phyloP scores from a whole-genome alignment of 2,329 filamentous ascomycete species.

The Aschersonia sp. region DNA sequence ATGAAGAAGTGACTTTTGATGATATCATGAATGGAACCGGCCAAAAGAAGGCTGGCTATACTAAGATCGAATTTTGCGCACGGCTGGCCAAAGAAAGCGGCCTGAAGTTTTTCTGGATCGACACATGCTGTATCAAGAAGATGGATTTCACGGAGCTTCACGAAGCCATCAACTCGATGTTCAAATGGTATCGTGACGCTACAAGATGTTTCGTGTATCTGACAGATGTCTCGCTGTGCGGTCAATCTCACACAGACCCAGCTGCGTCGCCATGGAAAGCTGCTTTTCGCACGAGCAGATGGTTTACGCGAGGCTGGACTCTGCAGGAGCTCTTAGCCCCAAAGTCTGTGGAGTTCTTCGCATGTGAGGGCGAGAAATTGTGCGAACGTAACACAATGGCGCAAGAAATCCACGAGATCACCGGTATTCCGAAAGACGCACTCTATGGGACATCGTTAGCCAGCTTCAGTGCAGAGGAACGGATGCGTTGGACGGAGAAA shows the following conservation, averaged over 20 bases:
- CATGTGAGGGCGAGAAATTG: too few relatives aligned
- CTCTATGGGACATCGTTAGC: too few relatives aligned
- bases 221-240: slow-evolving; percentile 3
- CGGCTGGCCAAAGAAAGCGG: slow-evolving; percentile 1
- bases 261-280: not conserved
- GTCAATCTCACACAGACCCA: too few relatives aligned
- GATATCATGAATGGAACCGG: slow-evolving; percentile 1
- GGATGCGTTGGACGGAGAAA: too few relatives aligned
- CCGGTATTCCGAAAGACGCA: too few relatives aligned
- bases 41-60: not conserved
- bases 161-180: not conserved
- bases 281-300: not conserved
- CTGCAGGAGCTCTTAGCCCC: not conserved
- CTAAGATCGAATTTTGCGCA: not conserved
- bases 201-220: slow-evolving; percentile 5
- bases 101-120: slow-evolving; percentile 1
- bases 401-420: too few relatives aligned
- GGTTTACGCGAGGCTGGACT: not conserved
- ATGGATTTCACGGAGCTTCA: not conserved
- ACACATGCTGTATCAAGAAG: slow-evolving; percentile 1
- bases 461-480: too few relatives aligned
- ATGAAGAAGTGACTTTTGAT: slow-evolving; percentile 7
- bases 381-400: too few relatives aligned
- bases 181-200: not conserved
- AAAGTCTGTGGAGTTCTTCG: not conserved